Base-by-base conservation (phyloP, 2,329 filamentous ascomycete genomes). In the Nemania sp. region DNA sequence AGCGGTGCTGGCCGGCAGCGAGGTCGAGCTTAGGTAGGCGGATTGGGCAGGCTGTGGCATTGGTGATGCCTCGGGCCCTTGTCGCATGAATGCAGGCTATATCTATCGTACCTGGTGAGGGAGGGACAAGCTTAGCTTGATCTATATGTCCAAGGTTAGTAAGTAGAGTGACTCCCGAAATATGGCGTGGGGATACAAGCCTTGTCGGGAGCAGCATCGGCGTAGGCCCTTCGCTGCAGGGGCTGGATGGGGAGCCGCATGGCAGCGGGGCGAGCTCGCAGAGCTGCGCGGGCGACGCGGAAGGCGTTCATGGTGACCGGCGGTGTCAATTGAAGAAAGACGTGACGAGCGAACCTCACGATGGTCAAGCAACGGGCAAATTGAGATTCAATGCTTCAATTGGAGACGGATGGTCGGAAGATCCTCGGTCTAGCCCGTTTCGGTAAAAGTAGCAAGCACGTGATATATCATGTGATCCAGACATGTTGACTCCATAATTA, bases 61-160 rank as follows among this genome's bases (percentile, higher is more conserved):
- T 3, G n/a, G 27, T 32, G 7, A 32, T 24, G 20, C 2, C 24
- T 18, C 4, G 20, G 15, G 53, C 18, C 3, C 1, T 2, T n/a
- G 13, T 47, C 32, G 56, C 45, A 45, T 20, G n/a, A 43, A n/a
- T 35, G 53, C 54, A 47, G 22, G 18, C 22, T n/a, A 58, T 35
- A n/a, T n/a, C n/a, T 10, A 32, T 80, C 92, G 84, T 93, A 98
- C 96, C 94, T 98, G 93, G 86, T 98, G 95, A 86, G 96, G 96
- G 78, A 99, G 92, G 82, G 93, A 90, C 86, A 99, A 88, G 88
- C 93, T 97, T 86, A 99, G 91, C 91, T 97, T 97, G 89, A 99
- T 97, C 89, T 91, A 76, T 68, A 69, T 22, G 7, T 22, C 32
- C 15, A 15, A 24, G 52, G 74, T 80, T 74, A 80, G 78, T 70